These are phyloP conservation scores for Gynostemma pentaphyllum DNA, from an alignment of 306 rosid genomes.

Conservation along the genomic window DNA sequence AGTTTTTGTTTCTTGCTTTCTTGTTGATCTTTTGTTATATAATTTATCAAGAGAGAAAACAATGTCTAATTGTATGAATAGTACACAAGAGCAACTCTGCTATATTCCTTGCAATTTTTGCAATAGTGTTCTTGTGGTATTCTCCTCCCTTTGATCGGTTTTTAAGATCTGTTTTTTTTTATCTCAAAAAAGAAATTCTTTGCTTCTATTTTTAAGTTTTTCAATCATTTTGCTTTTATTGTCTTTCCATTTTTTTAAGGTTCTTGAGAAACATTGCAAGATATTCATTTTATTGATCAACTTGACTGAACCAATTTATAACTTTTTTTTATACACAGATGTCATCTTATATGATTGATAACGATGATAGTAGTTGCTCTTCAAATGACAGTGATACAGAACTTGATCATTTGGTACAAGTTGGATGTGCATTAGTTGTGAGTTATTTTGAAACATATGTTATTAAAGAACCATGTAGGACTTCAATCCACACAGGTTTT, in stretches of 20 bases:
- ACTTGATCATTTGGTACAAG: too few relatives aligned
- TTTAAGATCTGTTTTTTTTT: neutral
- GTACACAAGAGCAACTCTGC: slow-evolving; percentile 79
- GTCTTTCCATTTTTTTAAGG: neutral
- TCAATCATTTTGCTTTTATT: neutral
- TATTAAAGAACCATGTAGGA: too few relatives aligned
- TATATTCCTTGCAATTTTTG: slow-evolving; percentile 98
- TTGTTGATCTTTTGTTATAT: neutral
- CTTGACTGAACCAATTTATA: too few relatives aligned
- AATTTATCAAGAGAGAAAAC: slow-evolving; percentile 14
- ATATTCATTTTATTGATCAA: neutral
- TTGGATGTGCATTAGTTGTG: too few relatives aligned
- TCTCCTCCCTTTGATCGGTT: neutral
- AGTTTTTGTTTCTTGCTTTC: neutral
- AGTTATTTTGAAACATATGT: too few relatives aligned
- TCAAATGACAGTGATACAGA: too few relatives aligned
- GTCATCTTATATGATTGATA: too few relatives aligned
- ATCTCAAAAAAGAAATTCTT: neutral
- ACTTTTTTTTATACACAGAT: too few relatives aligned
- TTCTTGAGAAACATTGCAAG: too few relatives aligned
- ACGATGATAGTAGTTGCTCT: too few relatives aligned
- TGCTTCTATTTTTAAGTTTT: neutral
- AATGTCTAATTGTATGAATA: slow-evolving; percentile 68
- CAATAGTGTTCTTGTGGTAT: slow-evolving; percentile 97
- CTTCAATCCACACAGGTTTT: too few relatives aligned